Percentiles rank a stretch among this genome's conserved stretches.
Evolutionary conservation across 1,284 basidiomycete genomes (phyloP).

Genomic region (Ustilago bromivora): DNA sequence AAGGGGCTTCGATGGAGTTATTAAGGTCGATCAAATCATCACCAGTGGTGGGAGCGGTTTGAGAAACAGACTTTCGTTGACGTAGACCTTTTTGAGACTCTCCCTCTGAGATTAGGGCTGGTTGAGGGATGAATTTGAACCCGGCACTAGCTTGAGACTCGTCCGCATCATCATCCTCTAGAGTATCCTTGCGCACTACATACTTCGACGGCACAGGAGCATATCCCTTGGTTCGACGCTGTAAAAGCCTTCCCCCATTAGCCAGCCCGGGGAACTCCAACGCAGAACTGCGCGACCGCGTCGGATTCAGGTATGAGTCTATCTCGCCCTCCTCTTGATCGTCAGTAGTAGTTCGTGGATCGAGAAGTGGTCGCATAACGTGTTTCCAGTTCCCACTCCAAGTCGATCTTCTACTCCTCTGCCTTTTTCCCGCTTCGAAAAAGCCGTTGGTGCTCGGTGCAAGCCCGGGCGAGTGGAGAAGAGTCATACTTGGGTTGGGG

Average conservation of each 20-base stretch:
- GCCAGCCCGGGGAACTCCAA: slow-evolving; percentile 10
- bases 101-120: slow-evolving; percentile 15
- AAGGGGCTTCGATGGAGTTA: neutral
- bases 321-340: neutral
- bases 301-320: neutral
- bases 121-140: slow-evolving; percentile 30
- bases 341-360: slow-evolving; percentile 6
- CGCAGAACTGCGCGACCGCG: slow-evolving; percentile 17
- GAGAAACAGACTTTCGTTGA: slow-evolving; percentile 22
- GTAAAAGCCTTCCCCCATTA: neutral
- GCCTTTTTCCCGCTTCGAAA: neutral
- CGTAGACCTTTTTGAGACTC: slow-evolving; percentile 30
- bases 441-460: neutral
- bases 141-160: neutral
- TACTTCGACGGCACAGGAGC: neutral
- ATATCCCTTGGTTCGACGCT: slow-evolving; percentile 13
- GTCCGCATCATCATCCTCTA: neutral
- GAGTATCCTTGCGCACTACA: neutral
- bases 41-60: neutral
- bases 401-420: slow-evolving; percentile 21
- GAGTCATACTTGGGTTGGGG: slow-evolving; percentile 46
- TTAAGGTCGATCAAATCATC: neutral
- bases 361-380: slow-evolving; percentile 54
- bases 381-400: slow-evolving; percentile 62
- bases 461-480: slow-evolving; percentile 47